These are phyloP conservation scores for Phyllosticta paracitricarpa DNA, from an alignment of 2,329 filamentous ascomycete genomes.

Conservation along the genomic window DNA sequence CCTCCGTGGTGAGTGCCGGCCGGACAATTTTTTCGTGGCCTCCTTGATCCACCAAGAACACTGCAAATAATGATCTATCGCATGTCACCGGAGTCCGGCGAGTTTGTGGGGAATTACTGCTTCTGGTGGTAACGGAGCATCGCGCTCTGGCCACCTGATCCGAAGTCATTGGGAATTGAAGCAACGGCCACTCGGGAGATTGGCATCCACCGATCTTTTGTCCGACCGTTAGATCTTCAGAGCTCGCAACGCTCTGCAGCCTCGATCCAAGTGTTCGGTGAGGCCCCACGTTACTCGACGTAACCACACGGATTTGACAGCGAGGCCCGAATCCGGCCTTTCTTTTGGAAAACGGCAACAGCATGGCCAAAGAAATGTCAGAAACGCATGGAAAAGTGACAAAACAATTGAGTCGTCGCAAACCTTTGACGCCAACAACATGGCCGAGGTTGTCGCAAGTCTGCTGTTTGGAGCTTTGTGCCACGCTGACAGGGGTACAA, in stretches of 20 bases:
- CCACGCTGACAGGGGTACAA: not conserved
- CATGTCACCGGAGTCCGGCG: not conserved
- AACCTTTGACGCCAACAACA: not conserved
- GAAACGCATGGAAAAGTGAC: not conserved
- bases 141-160: not conserved
- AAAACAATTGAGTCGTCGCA: not conserved
- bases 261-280: not conserved
- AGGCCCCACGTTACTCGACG: not conserved
- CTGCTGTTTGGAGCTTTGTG: not conserved
- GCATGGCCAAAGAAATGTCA: not conserved
- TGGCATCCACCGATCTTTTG: not conserved
- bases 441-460: not conserved
- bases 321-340: not conserved
- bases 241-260: not conserved
- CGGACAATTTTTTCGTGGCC: not conserved
- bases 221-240: not conserved
- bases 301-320: not conserved
- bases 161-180: not conserved
- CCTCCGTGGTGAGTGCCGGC: not conserved
- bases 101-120: not conserved
- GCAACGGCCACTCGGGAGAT: not conserved
- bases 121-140: not conserved
- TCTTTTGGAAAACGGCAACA: not conserved
- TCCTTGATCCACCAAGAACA: not conserved
- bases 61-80: not conserved